Base-by-base conservation (phyloP, 768 basidiomycete genomes). In the Pseudohyphozyma bogoriensis region DNA sequence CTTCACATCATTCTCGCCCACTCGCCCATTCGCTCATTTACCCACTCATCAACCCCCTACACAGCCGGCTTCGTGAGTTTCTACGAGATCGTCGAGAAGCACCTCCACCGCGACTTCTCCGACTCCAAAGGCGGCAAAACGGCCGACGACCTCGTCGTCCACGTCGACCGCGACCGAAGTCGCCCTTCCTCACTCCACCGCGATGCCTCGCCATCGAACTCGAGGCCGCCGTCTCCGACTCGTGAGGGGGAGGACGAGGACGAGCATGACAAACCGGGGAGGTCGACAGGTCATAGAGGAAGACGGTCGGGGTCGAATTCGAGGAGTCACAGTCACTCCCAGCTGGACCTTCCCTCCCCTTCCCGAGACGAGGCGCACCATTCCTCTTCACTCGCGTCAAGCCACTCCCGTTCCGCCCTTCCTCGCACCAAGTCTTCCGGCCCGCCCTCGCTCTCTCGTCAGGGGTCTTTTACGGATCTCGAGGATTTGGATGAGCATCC, bases 31-130 rank as follows among this genome's bases (percentile, higher is more conserved):
- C n/a, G n/a, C n/a, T n/a, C n/a, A n/a, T n/a, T n/a, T n/a, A n/a
- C n/a, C n/a, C n/a, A n/a, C n/a, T n/a, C n/a, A n/a, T n/a, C n/a
- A n/a, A n/a, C n/a, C n/a, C n/a, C n/a, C n/a, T n/a, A n/a, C 4
- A 11, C 58, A 64, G 64, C 65, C 22, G 66, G 66, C 10, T 67
- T 67, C 42, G 54, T 58, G 6, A 44, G 50, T 5, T 67, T 67
- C 55, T 63, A 64, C 60, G 59, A 60, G n/a, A 51, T 67, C 26
- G 59, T 67, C 35, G 63, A 63, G 46, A 63, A 64, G 45, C 66
- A 67, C 35, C 57, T 67, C 7, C 66, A 67, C 12, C 66, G 66
- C 12, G 66, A 64, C 18, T 49, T 46, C 36, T 58, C 61, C 15
- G 61, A 63, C 13, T 51, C 61, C 2, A 63, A 66, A 29, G 65